Conservation (phyloP, 2,329 filamentous ascomycete species). For the Pseudogymnoascus sp. region DNA sequence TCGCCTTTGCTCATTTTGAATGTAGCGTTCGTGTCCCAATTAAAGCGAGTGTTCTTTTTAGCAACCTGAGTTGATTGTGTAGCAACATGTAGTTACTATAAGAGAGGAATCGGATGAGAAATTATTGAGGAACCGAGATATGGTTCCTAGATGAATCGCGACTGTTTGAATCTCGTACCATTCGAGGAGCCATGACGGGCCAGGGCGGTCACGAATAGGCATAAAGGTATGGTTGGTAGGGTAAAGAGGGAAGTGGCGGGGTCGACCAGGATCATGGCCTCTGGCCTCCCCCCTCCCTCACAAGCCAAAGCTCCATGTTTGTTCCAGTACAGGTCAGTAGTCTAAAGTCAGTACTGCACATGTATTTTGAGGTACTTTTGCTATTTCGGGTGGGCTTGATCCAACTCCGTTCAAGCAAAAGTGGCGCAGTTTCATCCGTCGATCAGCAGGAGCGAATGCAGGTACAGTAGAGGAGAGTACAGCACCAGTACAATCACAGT, state of each 20-base stretch:
- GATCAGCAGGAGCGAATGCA: slow-evolving; percentile 3
- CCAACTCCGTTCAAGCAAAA: background rate
- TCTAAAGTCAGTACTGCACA: slow-evolving; percentile 1
- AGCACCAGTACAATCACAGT: background rate
- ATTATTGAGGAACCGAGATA: background rate
- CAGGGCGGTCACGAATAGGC: background rate
- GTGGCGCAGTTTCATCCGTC: background rate
- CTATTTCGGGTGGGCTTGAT: background rate
- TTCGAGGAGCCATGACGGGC: background rate
- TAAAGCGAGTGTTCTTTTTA: background rate
- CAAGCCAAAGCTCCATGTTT: background rate
- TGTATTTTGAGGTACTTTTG: background rate
- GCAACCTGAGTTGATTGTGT: background rate
- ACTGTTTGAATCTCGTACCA: slow-evolving; percentile 5
- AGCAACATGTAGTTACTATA: background rate
- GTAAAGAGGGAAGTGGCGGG: background rate
- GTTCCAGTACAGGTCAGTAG: background rate
- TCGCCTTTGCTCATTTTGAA: slow-evolving; percentile 8
- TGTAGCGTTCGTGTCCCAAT: background rate
- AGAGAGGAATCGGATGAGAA: background rate
- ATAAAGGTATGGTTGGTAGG: background rate
- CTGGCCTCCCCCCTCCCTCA: background rate
- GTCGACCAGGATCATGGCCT: background rate
- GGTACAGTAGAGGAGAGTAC: background rate
- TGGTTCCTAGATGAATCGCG: slow-evolving; percentile 5